Conservation (phyloP, 192 early-diverging fungal species). For the Entomortierella chlamydospora region DNA sequence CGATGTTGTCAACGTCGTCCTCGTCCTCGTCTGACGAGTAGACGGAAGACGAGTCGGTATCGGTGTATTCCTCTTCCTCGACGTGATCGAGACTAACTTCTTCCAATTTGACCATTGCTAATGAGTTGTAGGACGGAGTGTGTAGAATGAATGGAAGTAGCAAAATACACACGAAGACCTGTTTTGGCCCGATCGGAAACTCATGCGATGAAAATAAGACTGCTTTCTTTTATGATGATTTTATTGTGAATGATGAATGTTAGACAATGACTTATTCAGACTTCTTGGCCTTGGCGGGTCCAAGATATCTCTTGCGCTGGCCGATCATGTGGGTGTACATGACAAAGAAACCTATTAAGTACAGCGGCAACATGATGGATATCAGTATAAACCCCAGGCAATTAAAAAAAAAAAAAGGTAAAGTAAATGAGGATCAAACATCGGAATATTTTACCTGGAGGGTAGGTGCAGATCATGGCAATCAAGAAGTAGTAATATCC, state of each 20-base stretch:
- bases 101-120: constrained; percentile 63
- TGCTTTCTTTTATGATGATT: constrained; percentile 1
- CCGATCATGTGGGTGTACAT: constrained; percentile 95
- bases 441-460: constrained; percentile 65
- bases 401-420: not conserved
- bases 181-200: not conserved
- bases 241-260: not conserved
- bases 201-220: not conserved
- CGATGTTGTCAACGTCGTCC: constrained; percentile 68
- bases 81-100: constrained; percentile 63
- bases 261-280: constrained; percentile 21
- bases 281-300: constrained; percentile 53
- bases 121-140: not conserved
- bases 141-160: not conserved
- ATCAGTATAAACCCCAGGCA: constrained; percentile 5
- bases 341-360: constrained; percentile 73
- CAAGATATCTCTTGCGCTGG: constrained; percentile 85
- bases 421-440: not conserved
- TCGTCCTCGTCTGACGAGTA: constrained; percentile 72
- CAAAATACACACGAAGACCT: not conserved
- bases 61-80: constrained; percentile 55
- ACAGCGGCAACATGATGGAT: not conserved
- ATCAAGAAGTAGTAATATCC: constrained; percentile 70
- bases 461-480: constrained; percentile 73
- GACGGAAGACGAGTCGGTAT: constrained; percentile 67